Base-by-base conservation (phyloP, 805 yeast genomes). In the Schwanniomyces polymorphus region DNA sequence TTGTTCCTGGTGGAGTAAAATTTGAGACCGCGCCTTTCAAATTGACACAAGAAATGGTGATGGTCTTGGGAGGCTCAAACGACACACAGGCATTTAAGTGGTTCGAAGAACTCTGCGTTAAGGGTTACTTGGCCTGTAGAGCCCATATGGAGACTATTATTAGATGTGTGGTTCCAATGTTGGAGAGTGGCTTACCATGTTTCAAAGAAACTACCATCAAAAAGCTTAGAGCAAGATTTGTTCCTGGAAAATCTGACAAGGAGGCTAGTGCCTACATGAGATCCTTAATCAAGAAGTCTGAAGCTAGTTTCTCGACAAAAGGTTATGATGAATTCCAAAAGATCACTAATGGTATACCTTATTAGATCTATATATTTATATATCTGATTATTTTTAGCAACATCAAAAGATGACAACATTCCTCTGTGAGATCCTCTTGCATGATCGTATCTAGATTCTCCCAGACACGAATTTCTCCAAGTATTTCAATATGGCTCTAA, bases 21-120 rank as follows among this genome's bases (percentile, higher is more conserved):
- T 95, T 94, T 63, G 99, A 94, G 60, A 96, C 90, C n/a, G 97
- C 96, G 1, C 98, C 99, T 10, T 94, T 94, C 76, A 94, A 94
- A 64, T 79, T 94, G 54, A 94, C 99, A 3, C 88, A 86, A 57
- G 99, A 94, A 61, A 94, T 95, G 99, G 87, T 94, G 5, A 80
- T 82, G 63, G 97, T 94, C 1, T 82, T 94, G 85, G 99, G 99
- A n/a, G 98, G 98, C 0, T 78, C 82, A 14, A 76, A 81, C 21
- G 76, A 80, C 28, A 88, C 98, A 0, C 96, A 89, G 63, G 91
- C 97, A 0, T 94, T 84, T 70, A 76, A 75, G 55, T 88, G 97
- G 91, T 94, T 91, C 70, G 97, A 94, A 67, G 98, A 92, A 61
- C 76, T 92, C 42, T 92, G 97, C 67, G 86, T 95, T 46, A 91